Conservation (phyloP, 1,284 basidiomycete species). For the Cryptococcus floricola region DNA sequence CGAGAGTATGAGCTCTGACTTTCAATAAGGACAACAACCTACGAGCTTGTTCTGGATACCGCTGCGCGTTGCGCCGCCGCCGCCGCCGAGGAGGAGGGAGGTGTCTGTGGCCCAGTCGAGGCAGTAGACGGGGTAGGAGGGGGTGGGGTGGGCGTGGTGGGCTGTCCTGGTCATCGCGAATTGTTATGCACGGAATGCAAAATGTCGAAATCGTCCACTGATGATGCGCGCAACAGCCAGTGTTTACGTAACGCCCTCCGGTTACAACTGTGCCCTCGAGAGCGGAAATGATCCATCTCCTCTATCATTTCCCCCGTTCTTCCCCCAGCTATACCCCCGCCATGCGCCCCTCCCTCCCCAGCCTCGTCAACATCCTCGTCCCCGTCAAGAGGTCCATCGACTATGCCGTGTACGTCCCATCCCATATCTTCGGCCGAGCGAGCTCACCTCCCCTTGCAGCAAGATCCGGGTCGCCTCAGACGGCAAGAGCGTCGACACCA, state of each 20-base stretch:
- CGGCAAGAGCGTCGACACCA: constrained; percentile 87
- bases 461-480: constrained; percentile 92
- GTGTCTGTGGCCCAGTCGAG: constrained; percentile 71
- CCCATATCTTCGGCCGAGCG: constrained; percentile 3
- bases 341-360: constrained; percentile 70
- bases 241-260: constrained; percentile 7
- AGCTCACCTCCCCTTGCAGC: constrained; percentile 54
- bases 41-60: constrained; percentile 92
- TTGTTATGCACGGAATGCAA: background rate
- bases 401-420: constrained; percentile 35
- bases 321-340: constrained; percentile 1
- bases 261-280: constrained; percentile 1
- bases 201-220: background rate
- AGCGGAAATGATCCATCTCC: background rate
- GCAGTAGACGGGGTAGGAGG: constrained; percentile 80
- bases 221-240: background rate
- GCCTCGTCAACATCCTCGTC: constrained; percentile 81
- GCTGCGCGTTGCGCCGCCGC: constrained; percentile 72
- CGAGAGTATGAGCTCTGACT: background rate
- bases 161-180: constrained; percentile 64
- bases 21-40: constrained; percentile 34
- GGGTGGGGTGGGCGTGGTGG: constrained; percentile 70
- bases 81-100: constrained; percentile 80
- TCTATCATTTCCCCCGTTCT: background rate
- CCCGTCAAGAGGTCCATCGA: constrained; percentile 76